Conservation (phyloP, 768 basidiomycete genomes). For the Lentinula aciculospora region DNA sequence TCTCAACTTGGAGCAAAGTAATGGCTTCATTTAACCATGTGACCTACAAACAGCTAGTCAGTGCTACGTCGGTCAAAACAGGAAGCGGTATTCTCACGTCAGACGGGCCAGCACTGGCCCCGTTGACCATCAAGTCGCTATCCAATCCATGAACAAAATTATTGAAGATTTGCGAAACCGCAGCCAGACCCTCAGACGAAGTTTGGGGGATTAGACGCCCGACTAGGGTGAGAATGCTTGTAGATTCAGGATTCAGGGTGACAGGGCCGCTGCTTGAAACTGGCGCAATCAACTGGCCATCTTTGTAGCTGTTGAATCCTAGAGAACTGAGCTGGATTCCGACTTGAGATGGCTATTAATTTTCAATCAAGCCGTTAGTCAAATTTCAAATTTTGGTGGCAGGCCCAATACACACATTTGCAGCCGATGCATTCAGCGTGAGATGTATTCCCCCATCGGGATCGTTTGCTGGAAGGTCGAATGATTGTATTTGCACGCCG, state of each 20-base stretch:
- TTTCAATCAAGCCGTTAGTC: background rate
- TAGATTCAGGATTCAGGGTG: conserved; percentile 48
- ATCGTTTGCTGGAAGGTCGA: conserved; percentile 67
- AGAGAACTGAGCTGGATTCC: conserved; percentile 60
- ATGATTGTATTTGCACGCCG: conserved; percentile 58
- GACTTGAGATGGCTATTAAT: conserved; percentile 61
- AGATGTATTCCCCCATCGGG: conserved; percentile 68
- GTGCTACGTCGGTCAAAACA: background rate
- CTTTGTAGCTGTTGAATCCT: conserved; percentile 54
- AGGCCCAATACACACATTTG: conserved; percentile 59
- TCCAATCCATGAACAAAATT: conserved; percentile 65
- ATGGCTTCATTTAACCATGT: conserved; percentile 73
- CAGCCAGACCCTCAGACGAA: conserved; percentile 43
- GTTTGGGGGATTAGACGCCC: conserved; percentile 65
- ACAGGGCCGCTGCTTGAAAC: conserved; percentile 45
- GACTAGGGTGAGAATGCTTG: conserved; percentile 44
- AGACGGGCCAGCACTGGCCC: conserved; percentile 50
- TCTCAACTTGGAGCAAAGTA: conserved; percentile 50
- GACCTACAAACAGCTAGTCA: conserved; percentile 32
- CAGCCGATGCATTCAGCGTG: conserved; percentile 52
- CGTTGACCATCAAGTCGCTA: conserved; percentile 53
- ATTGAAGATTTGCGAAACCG: conserved; percentile 64
- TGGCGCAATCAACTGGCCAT: conserved; percentile 51
- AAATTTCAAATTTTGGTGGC: background rate
- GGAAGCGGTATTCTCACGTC: conserved; percentile 35